Evolutionary conservation across 148 eudicot species (phyloP).

Genomic region (Fallopia convolvulus): DNA sequence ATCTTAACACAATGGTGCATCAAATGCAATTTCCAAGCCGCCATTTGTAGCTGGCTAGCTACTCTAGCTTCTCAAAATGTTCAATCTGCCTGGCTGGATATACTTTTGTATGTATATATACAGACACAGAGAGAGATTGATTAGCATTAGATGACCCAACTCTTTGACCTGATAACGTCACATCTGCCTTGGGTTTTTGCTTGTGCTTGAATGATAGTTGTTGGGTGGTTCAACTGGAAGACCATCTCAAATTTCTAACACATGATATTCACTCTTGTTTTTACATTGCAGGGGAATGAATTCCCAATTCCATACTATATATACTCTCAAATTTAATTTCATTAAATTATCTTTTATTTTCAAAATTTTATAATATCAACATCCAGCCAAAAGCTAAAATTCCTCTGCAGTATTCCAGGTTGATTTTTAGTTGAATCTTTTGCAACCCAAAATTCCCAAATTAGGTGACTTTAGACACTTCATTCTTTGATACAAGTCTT

Average conservation of each 20-base stretch:
- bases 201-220: neutral
- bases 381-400: neutral
- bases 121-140: neutral
- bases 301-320: too few relatives aligned
- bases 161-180: neutral
- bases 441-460: neutral
- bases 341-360: too few relatives aligned
- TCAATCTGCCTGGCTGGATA: neutral
- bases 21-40: neutral
- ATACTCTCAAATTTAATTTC: too few relatives aligned
- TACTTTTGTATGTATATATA: neutral
- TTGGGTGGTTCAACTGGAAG: conserved; percentile 5
- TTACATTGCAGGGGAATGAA: neutral
- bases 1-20: neutral
- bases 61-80: neutral
- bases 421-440: neutral
- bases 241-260: neutral
- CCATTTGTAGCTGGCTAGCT: neutral
- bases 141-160: neutral
- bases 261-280: neutral
- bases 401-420: too few relatives aligned
- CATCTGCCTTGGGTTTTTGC: neutral
- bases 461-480: neutral
- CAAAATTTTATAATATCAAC: neutral
- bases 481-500: neutral